Conservation (phyloP, 306 rosid genomes). For the Lupinus albus region DNA sequence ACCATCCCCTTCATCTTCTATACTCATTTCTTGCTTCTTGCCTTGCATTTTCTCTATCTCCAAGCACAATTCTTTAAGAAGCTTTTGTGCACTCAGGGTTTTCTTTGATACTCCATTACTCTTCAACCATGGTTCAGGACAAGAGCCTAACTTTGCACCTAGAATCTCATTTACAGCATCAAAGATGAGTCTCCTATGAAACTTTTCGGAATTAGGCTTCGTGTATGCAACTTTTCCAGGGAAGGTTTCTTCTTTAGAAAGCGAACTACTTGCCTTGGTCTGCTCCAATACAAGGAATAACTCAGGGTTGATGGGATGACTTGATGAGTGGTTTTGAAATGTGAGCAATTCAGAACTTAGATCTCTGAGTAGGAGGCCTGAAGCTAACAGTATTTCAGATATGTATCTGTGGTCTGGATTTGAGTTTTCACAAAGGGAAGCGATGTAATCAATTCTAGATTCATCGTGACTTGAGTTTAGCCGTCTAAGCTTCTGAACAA, state of each 20-base stretch:
- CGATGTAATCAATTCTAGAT: constrained; percentile 67
- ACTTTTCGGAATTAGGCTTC: constrained; percentile 50
- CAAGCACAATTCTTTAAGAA: constrained; percentile 66
- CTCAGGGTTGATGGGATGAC: constrained; percentile 72
- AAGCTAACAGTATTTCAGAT: constrained; percentile 70
- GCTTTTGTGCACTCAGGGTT: constrained; percentile 58
- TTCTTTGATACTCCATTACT: constrained; percentile 51
- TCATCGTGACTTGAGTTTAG: constrained; percentile 72
- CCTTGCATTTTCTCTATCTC: constrained; percentile 61
- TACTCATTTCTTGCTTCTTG: constrained; percentile 44
- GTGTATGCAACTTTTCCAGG: constrained; percentile 38
- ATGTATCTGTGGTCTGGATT: constrained; percentile 75
- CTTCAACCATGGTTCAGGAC: constrained; percentile 57
- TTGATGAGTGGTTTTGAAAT: constrained; percentile 70
- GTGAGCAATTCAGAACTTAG: constrained; percentile 56
- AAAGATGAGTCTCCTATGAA: constrained; percentile 65
- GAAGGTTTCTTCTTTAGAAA: constrained; percentile 47
- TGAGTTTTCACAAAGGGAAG: constrained; percentile 66
- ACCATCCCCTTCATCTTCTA: constrained; percentile 58
- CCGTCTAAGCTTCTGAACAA: constrained; percentile 69
- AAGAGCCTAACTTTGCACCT: constrained; percentile 46
- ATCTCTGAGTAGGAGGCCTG: constrained; percentile 71
- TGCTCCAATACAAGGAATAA: constrained; percentile 74
- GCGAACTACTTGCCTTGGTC: constrained; percentile 62
- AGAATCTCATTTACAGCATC: constrained; percentile 74